phyloP scores from a whole-genome alignment of 1,284 basidiomycete species.

The Tilletiopsis washingtonensis region DNA sequence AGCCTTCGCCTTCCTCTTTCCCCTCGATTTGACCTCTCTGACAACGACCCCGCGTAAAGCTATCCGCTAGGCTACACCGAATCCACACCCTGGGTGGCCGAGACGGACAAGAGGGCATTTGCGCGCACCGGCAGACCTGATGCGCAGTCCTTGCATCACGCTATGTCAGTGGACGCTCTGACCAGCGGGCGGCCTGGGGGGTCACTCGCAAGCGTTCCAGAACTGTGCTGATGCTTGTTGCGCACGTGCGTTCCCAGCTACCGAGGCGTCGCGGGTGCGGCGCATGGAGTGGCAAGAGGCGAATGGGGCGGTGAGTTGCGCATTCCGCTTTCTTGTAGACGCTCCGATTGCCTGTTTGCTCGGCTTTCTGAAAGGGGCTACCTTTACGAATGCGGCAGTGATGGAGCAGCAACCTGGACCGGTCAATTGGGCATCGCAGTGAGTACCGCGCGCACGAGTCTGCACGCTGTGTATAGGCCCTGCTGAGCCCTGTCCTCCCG shows the following conservation, averaged over 20 bases:
- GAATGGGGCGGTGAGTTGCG: constrained; percentile 9
- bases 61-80: constrained; percentile 26
- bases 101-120: constrained; percentile 17
- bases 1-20: too few relatives aligned
- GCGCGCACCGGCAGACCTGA: constrained; percentile 21
- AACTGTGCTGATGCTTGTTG: too few relatives aligned
- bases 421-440: constrained; percentile 20
- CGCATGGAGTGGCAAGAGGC: constrained; percentile 16
- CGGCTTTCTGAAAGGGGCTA: not conserved
- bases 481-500: too few relatives aligned
- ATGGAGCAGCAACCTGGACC: constrained; percentile 29
- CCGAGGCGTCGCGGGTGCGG: constrained; percentile 19
- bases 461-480: too few relatives aligned
- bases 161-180: not conserved
- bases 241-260: too few relatives aligned
- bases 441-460: too few relatives aligned
- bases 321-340: not conserved
- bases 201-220: too few relatives aligned
- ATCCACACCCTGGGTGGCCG: constrained; percentile 16
- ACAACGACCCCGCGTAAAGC: not conserved
- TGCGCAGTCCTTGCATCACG: constrained; percentile 17
- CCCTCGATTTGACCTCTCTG: too few relatives aligned
- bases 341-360: not conserved
- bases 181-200: not conserved
- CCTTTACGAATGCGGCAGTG: constrained; percentile 1